Conservation (phyloP, 768 basidiomycete genomes). For the Psilocybe subaeruginosa region DNA sequence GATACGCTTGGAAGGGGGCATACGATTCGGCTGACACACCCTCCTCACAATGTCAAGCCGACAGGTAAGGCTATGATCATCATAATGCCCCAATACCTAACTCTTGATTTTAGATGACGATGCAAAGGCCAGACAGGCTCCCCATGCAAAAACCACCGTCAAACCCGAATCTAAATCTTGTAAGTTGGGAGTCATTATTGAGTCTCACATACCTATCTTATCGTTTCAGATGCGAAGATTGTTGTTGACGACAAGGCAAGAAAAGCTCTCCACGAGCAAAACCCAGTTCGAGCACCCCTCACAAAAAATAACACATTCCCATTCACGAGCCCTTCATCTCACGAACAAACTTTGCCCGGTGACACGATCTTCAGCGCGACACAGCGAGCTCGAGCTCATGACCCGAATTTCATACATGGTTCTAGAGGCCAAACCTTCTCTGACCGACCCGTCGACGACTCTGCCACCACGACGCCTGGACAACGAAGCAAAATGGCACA, state of each 20-base stretch:
- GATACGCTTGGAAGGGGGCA: not conserved
- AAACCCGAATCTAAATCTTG: not conserved
- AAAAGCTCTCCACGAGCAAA: not conserved
- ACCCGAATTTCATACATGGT: not conserved
- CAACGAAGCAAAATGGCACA: not conserved
- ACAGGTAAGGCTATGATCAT: not conserved
- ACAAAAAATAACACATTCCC: not conserved
- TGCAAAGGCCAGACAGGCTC: not conserved
- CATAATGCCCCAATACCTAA: too few relatives aligned
- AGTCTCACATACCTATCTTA: not conserved
- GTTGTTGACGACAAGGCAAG: not conserved
- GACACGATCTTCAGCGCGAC: constrained; percentile 7
- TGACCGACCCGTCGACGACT: not conserved
- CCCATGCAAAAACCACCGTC: not conserved
- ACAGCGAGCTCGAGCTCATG: not conserved
- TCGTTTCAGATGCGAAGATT: not conserved
- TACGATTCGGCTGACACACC: not conserved
- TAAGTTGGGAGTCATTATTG: not conserved
- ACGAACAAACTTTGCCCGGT: not conserved
- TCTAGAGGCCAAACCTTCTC: not conserved
- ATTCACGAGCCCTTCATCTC: not conserved
- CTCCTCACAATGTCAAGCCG: not conserved
- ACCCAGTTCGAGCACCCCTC: not conserved
- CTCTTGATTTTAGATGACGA: too few relatives aligned
- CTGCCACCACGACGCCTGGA: not conserved